Conservation (phyloP, 2,329 filamentous ascomycete species). For the Teratosphaeria epicoccoides region DNA sequence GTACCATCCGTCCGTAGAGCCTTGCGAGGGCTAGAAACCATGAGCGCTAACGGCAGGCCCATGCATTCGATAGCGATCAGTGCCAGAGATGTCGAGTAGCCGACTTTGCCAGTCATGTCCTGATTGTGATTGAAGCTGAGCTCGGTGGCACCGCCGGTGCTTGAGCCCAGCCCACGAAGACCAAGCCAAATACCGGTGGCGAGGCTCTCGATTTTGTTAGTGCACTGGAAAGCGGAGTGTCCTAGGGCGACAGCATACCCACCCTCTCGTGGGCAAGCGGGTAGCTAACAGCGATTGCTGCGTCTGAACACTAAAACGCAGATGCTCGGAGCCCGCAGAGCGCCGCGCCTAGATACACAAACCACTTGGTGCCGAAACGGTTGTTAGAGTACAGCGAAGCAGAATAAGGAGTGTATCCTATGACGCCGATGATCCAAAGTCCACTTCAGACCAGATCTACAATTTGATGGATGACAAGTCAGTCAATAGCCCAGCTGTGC, state of each 20-base stretch:
- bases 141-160: slow-evolving; percentile 62
- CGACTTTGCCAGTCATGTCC: slow-evolving; percentile 52
- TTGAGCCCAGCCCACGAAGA: slow-evolving; percentile 52
- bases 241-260: background rate
- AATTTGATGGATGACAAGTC: too few relatives aligned
- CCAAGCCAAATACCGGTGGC: slow-evolving; percentile 58
- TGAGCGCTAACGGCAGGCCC: slow-evolving; percentile 50
- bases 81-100: slow-evolving; percentile 56
- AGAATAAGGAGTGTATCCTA: slow-evolving; percentile 61
- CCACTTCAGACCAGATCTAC: slow-evolving; percentile 61
- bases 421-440: slow-evolving; percentile 58
- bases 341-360: slow-evolving; percentile 58
- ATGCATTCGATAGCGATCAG: slow-evolving; percentile 46
- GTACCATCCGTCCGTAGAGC: slow-evolving; percentile 57
- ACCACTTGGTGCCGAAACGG: slow-evolving; percentile 57
- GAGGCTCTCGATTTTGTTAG: slow-evolving; percentile 46
- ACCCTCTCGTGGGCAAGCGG: background rate
- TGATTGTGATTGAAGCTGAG: slow-evolving; percentile 53
- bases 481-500: too few relatives aligned
- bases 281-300: background rate
- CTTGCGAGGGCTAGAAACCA: slow-evolving; percentile 52
- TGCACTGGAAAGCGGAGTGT: slow-evolving; percentile 41
- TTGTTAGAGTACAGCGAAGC: slow-evolving; percentile 65
- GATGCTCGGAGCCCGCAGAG: slow-evolving; percentile 69
- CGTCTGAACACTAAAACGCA: slow-evolving; percentile 59